These are phyloP conservation scores for Gnaphalium uliginosum DNA, from an alignment of 129 eudicot species.

Conservation along the genomic window DNA sequence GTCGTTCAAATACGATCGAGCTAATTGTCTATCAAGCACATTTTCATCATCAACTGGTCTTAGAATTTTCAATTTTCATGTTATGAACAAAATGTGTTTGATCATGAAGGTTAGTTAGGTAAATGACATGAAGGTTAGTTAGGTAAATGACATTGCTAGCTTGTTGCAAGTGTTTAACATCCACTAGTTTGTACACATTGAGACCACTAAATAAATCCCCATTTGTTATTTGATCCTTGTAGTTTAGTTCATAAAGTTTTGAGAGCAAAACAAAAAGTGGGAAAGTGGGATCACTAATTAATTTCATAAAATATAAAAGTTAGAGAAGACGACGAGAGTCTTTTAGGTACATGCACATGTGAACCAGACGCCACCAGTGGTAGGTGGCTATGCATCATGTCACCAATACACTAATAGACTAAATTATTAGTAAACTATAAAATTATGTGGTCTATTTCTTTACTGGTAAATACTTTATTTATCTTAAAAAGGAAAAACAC, in stretches of 20 bases:
- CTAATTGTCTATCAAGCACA: background rate
- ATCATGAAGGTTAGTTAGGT: background rate
- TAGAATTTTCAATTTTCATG: background rate
- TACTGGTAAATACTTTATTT: too few relatives aligned
- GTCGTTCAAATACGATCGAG: background rate
- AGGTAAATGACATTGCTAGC: background rate
- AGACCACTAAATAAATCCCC: background rate
- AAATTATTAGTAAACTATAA: slow-evolving; percentile 12
- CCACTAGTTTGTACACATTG: background rate
- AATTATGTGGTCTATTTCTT: background rate
- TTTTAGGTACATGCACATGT: slow-evolving; percentile 39
- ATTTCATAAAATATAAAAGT: background rate
- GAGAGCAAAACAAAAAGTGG: background rate
- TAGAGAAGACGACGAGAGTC: slow-evolving; percentile 28
- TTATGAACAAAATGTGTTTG: background rate
- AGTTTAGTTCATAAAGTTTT: slow-evolving; percentile 5
- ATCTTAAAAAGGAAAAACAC: background rate
- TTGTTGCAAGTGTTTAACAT: background rate
- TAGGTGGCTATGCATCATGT: slow-evolving; percentile 34
- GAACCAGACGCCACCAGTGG: slow-evolving; percentile 28
- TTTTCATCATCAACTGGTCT: background rate
- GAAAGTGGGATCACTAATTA: slow-evolving; percentile 20
- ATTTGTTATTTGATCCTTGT: slow-evolving; percentile 3
- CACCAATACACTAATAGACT: background rate
- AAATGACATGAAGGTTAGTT: background rate